Evolutionary conservation across 2,329 filamentous ascomycete genomes (phyloP).

Genomic region (Didymella lethalis): DNA sequence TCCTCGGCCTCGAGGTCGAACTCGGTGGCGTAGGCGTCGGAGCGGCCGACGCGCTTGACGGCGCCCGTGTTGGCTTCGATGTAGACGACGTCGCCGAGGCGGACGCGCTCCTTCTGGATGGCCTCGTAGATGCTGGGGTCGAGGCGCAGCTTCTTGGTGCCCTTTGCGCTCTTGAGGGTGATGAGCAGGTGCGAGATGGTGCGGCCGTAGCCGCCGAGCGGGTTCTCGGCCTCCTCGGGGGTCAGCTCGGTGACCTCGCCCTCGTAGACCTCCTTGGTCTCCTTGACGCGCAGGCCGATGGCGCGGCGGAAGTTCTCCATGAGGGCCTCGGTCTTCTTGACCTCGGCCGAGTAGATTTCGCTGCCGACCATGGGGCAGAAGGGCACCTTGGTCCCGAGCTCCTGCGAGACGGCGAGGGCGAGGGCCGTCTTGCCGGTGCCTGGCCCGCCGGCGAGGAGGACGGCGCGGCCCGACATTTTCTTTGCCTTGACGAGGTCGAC

Average conservation of each 20-base stretch:
- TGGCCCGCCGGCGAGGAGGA: conserved; percentile 90
- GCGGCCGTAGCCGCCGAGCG: conserved; percentile 93
- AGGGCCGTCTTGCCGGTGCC: conserved; percentile 96
- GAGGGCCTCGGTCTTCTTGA: conserved; percentile 98
- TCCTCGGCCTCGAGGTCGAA: conserved; percentile 99
- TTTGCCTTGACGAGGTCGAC: conserved; percentile 95
- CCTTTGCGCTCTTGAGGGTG: conserved; percentile 91
- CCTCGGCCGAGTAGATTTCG: conserved; percentile 96
- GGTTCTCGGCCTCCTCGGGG: conserved; percentile 97
- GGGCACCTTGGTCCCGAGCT: conserved; percentile 96
- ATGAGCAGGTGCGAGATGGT: conserved; percentile 96
- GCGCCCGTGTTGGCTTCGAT: conserved; percentile 99
- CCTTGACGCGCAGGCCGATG: conserved; percentile 92
- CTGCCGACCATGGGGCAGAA: conserved; percentile 98
- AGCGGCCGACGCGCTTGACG: conserved; percentile 94
- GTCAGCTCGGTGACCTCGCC: conserved; percentile 98
- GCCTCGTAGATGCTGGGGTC: conserved; percentile 99
- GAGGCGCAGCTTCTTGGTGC: conserved; percentile 95
- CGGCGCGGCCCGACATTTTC: conserved; percentile 96
- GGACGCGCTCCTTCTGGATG: conserved; percentile 97
- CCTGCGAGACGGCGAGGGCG: conserved; percentile 93
- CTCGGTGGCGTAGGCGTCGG: conserved; percentile 96
- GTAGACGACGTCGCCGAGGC: conserved; percentile 96
- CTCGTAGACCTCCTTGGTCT: conserved; percentile 99
- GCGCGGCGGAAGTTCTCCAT: conserved; percentile 99